Conservation (phyloP, 176 grass and related monocot genomes). For the Echinochloa phyllopogon region DNA sequence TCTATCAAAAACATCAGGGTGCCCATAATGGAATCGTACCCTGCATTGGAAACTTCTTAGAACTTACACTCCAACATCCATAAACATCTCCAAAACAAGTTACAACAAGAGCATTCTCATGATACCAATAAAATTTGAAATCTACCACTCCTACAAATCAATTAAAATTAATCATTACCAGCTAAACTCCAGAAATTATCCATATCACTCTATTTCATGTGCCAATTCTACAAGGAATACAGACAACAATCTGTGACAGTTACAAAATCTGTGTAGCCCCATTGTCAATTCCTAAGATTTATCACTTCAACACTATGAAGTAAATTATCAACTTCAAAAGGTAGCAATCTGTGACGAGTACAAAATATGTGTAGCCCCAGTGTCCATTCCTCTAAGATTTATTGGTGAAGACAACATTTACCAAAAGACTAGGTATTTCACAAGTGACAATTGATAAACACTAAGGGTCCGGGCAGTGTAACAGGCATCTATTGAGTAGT, state of each 20-base stretch:
- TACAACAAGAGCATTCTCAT: conserved; percentile 6
- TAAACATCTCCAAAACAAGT: conserved; percentile 25
- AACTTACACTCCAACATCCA: conserved; percentile 1
- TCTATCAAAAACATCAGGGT: conserved; percentile 84
- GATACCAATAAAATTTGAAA: neutral
- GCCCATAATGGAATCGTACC: conserved; percentile 79
- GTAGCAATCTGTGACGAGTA: neutral
- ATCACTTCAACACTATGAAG: neutral
- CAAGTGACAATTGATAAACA: neutral
- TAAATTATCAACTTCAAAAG: neutral
- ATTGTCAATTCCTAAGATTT: neutral
- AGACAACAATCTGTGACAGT: neutral
- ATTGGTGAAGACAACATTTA: neutral
- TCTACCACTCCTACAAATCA: conserved; percentile 1
- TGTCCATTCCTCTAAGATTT: neutral
- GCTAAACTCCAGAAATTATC: conserved; percentile 9
- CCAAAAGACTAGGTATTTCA: neutral
- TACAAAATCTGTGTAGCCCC: neutral
- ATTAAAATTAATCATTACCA: conserved; percentile 3
- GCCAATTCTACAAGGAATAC: conserved; percentile 16
- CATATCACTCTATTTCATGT: conserved; percentile 1
- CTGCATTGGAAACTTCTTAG: conserved; percentile 42
- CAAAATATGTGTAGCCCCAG: neutral
- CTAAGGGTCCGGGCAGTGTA: neutral
- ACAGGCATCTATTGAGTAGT: neutral